Evolutionary conservation across 352 stramenopile species (phyloP).

Genomic region (Peronospora farinosa): DNA sequence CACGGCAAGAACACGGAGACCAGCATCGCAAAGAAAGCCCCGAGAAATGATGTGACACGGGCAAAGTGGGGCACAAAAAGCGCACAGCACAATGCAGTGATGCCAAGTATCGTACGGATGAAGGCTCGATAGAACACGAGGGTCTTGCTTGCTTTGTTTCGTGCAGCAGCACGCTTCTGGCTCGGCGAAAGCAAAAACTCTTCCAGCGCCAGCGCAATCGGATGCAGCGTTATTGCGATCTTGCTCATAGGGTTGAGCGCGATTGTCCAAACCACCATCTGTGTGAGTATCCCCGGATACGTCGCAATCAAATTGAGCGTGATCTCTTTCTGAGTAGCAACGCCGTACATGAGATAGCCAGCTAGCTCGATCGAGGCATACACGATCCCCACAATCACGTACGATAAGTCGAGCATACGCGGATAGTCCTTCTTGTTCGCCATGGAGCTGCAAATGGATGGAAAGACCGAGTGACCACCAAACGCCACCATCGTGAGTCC

Average conservation of each 20-base stretch:
- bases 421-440: conserved; percentile 54
- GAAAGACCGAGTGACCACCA: conserved; percentile 82
- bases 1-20: conserved; percentile 80
- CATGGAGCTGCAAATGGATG: conserved; percentile 86
- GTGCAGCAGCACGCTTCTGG: conserved; percentile 27
- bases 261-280: conserved; percentile 74
- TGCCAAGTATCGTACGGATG: conserved; percentile 54
- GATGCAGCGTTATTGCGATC: conserved; percentile 80
- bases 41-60: conserved; percentile 76
- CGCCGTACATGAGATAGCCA: conserved; percentile 82
- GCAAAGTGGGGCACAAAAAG: conserved; percentile 81
- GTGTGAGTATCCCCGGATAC: conserved; percentile 53
- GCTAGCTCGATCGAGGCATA: conserved; percentile 70
- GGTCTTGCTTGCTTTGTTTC: conserved; percentile 23
- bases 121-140: conserved; percentile 54
- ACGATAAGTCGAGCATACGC: conserved; percentile 62
- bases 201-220: conserved; percentile 66
- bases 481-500: conserved; percentile 85
- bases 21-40: conserved; percentile 82
- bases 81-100: conserved; percentile 49
- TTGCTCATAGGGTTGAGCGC: conserved; percentile 86
- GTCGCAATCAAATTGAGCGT: conserved; percentile 74
- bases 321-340: conserved; percentile 78
- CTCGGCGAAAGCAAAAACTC: conserved; percentile 57
- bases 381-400: conserved; percentile 60